Evolutionary conservation across 192 early-diverging fungal genomes (phyloP), one percentile per base, ranked within the genome.

Genomic region (Rhizoclosmatium sp.): DNA sequence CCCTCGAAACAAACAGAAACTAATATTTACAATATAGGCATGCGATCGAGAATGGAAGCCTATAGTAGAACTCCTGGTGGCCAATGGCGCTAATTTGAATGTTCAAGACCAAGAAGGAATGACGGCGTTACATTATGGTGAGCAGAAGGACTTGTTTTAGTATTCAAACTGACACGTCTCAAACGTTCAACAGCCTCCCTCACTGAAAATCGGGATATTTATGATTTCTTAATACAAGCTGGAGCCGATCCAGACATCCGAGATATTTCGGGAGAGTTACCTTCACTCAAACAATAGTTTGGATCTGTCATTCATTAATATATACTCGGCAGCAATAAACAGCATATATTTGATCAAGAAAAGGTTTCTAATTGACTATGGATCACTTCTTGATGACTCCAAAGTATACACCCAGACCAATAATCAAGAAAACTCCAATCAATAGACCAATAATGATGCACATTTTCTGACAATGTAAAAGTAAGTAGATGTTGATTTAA

Each of bases 391-490:
- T 78, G 21, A 78, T 23, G 21, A 78, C 59, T 60, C 85, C 83
- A 77, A 87, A 85, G 67, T 83, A 82, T 4, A 84, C 83, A 14
- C 78, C 86, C 42, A 87, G 51, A 44, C 76, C 82, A 7, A 87
- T 73, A 5, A 80, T 80, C 9, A 83, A 65, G 54, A 58, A 62
- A 14, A 86, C 48, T 45, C 75, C 70, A 14, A 86, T 31, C 42
- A 89, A 60, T 44, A 82, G 80, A 3, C 78, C 73, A 47, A 89
- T 85, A 69, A 89, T 89, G 47, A 89, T 85, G 74, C 88, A 89
- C 88, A 89, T 89, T 83, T 89, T 89, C 83, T 83, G 16, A 19
- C 47, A 3, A 75, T 5, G 39, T 46, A 40, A n/a, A 44, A 80
- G 76, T 16, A 31, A 74, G 54, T 47, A 10, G 10, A 51, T 41